These are phyloP conservation scores for Vanderwaltozyma polyspora DNA, from an alignment of 805 yeast species.

Conservation along the genomic window DNA sequence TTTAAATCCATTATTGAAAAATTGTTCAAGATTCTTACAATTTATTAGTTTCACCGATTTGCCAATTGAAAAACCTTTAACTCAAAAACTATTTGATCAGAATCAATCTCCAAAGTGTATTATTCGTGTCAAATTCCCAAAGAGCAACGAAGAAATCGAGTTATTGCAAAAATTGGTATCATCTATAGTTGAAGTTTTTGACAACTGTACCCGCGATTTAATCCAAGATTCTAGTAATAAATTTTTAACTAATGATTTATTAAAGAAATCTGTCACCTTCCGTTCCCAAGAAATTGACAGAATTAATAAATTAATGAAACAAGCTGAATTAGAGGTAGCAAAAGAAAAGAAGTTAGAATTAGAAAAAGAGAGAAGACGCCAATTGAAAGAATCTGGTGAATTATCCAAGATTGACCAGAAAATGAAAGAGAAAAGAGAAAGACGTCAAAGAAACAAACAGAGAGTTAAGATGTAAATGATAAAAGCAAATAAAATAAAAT, in stretches of 20 bases:
- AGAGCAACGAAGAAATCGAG: constrained; percentile 37
- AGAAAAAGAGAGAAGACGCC: constrained; percentile 53
- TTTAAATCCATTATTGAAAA: constrained; percentile 33
- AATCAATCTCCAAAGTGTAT: constrained; percentile 38
- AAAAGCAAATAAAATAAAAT: too few relatives aligned
- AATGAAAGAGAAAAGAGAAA: constrained; percentile 70
- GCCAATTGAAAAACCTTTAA: constrained; percentile 57
- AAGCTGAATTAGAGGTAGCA: constrained; percentile 51
- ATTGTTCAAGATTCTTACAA: constrained; percentile 40
- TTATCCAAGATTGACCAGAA: constrained; percentile 70
- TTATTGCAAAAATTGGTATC: constrained; percentile 40
- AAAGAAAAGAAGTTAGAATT: constrained; percentile 63
- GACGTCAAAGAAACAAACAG: constrained; percentile 59
- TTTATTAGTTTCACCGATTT: constrained; percentile 78
- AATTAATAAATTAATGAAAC: constrained; percentile 58
- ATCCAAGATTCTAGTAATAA: constrained; percentile 32
- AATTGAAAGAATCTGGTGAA: constrained; percentile 50
- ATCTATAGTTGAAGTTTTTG: constrained; percentile 50
- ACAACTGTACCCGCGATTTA: constrained; percentile 35
- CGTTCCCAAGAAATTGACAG: constrained; percentile 67
- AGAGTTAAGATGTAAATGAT: constrained; percentile 31
- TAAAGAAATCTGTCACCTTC: constrained; percentile 62
- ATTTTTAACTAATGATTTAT: constrained; percentile 61
- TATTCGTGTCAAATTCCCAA: constrained; percentile 43
- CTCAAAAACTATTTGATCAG: constrained; percentile 44